Base-by-base conservation (phyloP, 176 grass and related monocot species). In the Tuctoria greenei region DNA sequence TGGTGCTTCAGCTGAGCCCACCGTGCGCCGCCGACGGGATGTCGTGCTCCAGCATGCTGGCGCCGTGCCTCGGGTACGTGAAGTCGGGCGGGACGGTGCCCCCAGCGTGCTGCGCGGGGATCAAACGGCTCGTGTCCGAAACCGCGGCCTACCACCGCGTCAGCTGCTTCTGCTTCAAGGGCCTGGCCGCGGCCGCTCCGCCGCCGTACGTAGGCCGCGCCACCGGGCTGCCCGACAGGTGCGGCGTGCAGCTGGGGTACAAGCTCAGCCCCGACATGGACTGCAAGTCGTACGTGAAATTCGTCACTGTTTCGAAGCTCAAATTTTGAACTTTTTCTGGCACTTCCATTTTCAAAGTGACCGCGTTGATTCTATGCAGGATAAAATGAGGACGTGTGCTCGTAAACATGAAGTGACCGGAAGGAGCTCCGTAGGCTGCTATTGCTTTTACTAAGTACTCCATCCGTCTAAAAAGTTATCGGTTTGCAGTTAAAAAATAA, bases 21-120 rank as follows among this genome's bases (percentile, higher is more conserved):
- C 6, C 15, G 39, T 67, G 50, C 8, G n/a, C n/a, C 31, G 26
- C 18, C 12, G 81, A 77, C 9, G 74, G n/a, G 69, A 7, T 77
- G 56, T 61, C 86, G 37, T 93, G 86, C 75, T 81, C 79, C 10
- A 71, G n/a, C 59, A 37, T 54, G 55, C 64, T 93, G 80, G 74
- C 84, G 75, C 83, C 86, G 27, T 93, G 86, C 73, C 75, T 86
- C 34, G 75, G 71, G 42, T 93, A 81, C 90, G 86, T 84, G 79
- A 66, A 74, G 67, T 75, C 61, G 0, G 90, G 86, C 10, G 86
- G 90, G 6, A 16, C 51, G 27, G 76, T 93, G 74, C 21, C 68
- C 11, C 13, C 7, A 31, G 13, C 39, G 17, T 93, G 90, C 83
- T 93, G 86, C 86, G 14, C 36, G 5, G 86, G 86, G 28, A 76